Percentiles rank a stretch among this genome's conserved stretches.
Conservation (phyloP, 331 rosid genomes). For the Acacia concinna region DNA sequence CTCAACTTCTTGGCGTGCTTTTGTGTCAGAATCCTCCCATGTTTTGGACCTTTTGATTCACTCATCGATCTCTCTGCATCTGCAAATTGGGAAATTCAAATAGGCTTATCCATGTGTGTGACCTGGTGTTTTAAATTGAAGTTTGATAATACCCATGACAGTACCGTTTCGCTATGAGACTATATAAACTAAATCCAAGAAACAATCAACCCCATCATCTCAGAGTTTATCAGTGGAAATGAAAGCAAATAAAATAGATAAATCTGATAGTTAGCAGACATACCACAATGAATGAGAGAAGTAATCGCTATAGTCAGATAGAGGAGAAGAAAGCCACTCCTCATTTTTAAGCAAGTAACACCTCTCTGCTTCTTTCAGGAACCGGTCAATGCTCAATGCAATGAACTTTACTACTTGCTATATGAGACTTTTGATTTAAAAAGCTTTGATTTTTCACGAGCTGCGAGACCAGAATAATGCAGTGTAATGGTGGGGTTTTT, state of each 20-base stretch:
- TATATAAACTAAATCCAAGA: not conserved
- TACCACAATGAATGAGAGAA: slow-evolving; percentile 70
- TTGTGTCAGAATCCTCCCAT: slow-evolving; percentile 34
- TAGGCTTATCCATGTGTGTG: not conserved
- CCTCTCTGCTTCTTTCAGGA: slow-evolving; percentile 34
- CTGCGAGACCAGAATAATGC: slow-evolving; percentile 33
- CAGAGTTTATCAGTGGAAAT: not conserved
- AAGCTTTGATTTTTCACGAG: slow-evolving; percentile 10
- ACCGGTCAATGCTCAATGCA: slow-evolving; percentile 11
- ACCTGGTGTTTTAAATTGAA: too few relatives aligned
- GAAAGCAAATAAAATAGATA: not conserved
- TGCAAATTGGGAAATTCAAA: slow-evolving; percentile 46
- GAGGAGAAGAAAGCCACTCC: slow-evolving; percentile 42
- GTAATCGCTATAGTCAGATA: slow-evolving; percentile 44
- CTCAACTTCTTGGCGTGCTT: slow-evolving; percentile 54
- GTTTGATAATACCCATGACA: too few relatives aligned
- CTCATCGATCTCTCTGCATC: slow-evolving; percentile 61
- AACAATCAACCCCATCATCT: not conserved
- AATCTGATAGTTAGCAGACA: slow-evolving; percentile 2
- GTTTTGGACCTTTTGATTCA: slow-evolving; percentile 33
- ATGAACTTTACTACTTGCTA: slow-evolving; percentile 3
- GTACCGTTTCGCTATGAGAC: not conserved
- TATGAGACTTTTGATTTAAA: not conserved
- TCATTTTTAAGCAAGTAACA: slow-evolving; percentile 25
- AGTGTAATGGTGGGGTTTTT: slow-evolving; percentile 18